Evolutionary conservation across 495 filamentous ascomycete genomes (phyloP).

Genomic region (Aspergillus leporis): DNA sequence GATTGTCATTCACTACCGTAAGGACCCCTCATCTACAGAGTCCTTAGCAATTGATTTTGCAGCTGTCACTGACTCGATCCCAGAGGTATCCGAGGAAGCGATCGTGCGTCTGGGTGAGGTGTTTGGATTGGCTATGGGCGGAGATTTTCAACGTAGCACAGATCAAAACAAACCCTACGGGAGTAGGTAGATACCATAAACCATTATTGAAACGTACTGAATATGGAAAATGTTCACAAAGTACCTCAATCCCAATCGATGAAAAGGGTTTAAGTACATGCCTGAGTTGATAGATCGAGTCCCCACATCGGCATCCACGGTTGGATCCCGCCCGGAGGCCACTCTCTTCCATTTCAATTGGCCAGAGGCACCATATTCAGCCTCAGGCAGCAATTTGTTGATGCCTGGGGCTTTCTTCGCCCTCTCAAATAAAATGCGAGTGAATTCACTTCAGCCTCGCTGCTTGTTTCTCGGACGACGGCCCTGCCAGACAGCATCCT

Average conservation of each 20-base stretch:
- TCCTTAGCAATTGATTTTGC: neutral
- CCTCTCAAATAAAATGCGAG: conserved; percentile 15
- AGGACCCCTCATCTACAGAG: conserved; percentile 18
- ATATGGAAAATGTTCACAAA: neutral
- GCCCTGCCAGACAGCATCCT: conserved; percentile 23
- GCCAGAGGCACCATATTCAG: neutral
- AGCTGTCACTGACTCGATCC: conserved; percentile 25
- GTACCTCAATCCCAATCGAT: neutral
- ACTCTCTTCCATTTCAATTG: conserved; percentile 3
- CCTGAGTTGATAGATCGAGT: conserved; percentile 3
- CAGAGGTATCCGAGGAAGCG: conserved; percentile 50
- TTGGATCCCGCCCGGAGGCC: conserved; percentile 7
- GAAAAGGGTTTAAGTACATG: conserved; percentile 2
- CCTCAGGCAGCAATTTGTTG: conserved; percentile 20
- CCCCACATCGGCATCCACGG: conserved; percentile 14
- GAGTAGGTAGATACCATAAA: conserved; percentile 22
- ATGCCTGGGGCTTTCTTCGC: conserved; percentile 28
- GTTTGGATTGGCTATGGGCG: conserved; percentile 41
- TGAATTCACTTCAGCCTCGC: conserved; percentile 17
- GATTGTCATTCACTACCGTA: conserved; percentile 50
- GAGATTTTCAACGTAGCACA: conserved; percentile 36
- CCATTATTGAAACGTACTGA: neutral
- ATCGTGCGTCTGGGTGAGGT: conserved; percentile 41
- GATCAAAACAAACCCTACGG: conserved; percentile 44
- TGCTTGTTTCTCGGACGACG: conserved; percentile 44